These are phyloP conservation scores for Fusarium floridanum DNA, from an alignment of 2,329 filamentous ascomycete genomes.

Conservation along the genomic window DNA sequence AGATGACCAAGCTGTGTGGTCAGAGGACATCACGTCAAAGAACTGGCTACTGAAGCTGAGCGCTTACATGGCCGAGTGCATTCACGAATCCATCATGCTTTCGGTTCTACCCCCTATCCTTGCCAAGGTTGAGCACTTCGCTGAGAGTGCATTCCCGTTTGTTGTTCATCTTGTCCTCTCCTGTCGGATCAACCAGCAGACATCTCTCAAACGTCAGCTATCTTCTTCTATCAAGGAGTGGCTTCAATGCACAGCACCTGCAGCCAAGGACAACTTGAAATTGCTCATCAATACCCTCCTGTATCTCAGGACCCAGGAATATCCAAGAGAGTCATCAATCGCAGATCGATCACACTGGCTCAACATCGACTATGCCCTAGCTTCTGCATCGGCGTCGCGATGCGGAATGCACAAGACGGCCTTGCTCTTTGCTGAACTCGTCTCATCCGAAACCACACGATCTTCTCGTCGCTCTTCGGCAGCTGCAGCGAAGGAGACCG, in stretches of 20 bases:
- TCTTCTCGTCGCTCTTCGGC: slow-evolving; percentile 76
- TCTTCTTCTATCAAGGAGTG: slow-evolving; percentile 76
- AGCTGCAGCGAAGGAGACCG: slow-evolving; percentile 60
- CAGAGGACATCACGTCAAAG: slow-evolving; percentile 56
- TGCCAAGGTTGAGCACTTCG: slow-evolving; percentile 74
- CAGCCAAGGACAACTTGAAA: slow-evolving; percentile 72
- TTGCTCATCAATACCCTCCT: slow-evolving; percentile 83
- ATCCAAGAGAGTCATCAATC: slow-evolving; percentile 81
- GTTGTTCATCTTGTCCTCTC: slow-evolving; percentile 85
- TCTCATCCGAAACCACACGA: slow-evolving; percentile 67
- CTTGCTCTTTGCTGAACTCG: slow-evolving; percentile 84
- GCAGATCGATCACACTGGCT: slow-evolving; percentile 88
- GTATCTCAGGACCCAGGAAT: slow-evolving; percentile 86
- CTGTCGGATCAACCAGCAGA: slow-evolving; percentile 73
- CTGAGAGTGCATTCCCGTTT: slow-evolving; percentile 82
- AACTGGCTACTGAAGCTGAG: slow-evolving; percentile 75
- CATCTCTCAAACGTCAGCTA: slow-evolving; percentile 69
- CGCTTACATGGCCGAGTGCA: slow-evolving; percentile 70
- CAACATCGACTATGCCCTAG: slow-evolving; percentile 80
- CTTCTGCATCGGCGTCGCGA: slow-evolving; percentile 77
- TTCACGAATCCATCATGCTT: slow-evolving; percentile 75
- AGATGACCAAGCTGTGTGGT: slow-evolving; percentile 48
- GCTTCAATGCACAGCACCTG: slow-evolving; percentile 60
- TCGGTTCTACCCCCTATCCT: slow-evolving; percentile 77
- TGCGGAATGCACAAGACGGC: slow-evolving; percentile 92